These are phyloP conservation scores for Fusarium zealandicum DNA, from an alignment of 2,329 filamentous ascomycete species.

Conservation along the genomic window DNA sequence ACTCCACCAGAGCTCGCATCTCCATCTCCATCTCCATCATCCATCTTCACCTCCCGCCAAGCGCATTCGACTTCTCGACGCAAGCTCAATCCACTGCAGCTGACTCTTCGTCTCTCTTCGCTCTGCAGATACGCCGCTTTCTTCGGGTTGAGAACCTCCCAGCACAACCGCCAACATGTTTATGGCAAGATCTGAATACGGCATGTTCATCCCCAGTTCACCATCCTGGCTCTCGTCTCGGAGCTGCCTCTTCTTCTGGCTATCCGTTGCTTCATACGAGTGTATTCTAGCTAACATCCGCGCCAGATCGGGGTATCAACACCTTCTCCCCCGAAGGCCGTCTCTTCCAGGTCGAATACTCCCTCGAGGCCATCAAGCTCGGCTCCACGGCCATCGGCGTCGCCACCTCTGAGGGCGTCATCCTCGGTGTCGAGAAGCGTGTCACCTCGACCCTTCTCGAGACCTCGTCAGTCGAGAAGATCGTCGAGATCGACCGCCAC, in stretches of 20 bases:
- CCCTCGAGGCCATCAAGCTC: slow-evolving; percentile 99
- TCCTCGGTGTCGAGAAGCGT: slow-evolving; percentile 98
- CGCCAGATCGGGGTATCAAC: slow-evolving; percentile 94
- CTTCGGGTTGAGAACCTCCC: slow-evolving; percentile 17
- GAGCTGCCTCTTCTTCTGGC: neutral
- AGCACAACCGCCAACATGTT: slow-evolving; percentile 76
- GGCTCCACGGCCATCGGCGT: slow-evolving; percentile 98
- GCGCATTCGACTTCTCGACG: neutral
- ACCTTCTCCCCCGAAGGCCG: slow-evolving; percentile 99
- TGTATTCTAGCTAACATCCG: slow-evolving; percentile 27
- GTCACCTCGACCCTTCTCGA: slow-evolving; percentile 97
- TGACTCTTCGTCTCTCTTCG: slow-evolving; percentile 1
- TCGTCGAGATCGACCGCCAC: slow-evolving; percentile 98
- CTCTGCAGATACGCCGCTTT: slow-evolving; percentile 5
- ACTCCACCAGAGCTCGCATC: slow-evolving; percentile 41
- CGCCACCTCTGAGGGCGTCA: slow-evolving; percentile 91
- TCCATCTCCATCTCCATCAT: slow-evolving; percentile 19
- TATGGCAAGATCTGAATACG: slow-evolving; percentile 99
- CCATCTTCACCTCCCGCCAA: neutral
- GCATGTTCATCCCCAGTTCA: slow-evolving; percentile 62
- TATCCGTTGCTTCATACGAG: neutral
- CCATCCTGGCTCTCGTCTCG: slow-evolving; percentile 28
- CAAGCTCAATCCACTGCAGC: neutral
- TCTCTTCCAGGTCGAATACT: slow-evolving; percentile 99
- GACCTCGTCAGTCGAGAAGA: slow-evolving; percentile 98